Evolutionary conservation across 75 land plant genomes (phyloP), one percentile per base, ranked within the genome.

Genomic region (Sequoiadendron giganteum): DNA sequence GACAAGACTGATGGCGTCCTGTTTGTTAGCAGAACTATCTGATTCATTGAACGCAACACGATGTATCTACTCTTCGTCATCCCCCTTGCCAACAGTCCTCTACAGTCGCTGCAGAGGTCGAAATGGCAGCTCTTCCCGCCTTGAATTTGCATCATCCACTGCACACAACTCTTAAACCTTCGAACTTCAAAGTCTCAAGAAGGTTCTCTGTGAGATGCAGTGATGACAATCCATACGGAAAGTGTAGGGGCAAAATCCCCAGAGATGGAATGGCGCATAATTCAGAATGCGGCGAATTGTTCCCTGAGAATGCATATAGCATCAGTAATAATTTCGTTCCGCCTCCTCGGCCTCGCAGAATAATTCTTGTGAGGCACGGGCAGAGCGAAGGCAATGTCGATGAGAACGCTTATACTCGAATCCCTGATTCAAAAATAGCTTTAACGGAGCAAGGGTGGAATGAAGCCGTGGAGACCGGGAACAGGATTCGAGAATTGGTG

Each of bases 381-480:
- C 90, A 96, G 91, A 96, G 97, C 87, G 92, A 94, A 89, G 97
- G 97, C 0, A 96, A 96, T 86, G 93, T 96, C 9, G 97, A 96
- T 80, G 97, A 96, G 87, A 89, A 90, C 70, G 93, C 73, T 10
- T 96, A 96, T 89, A 95, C 97, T 14, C 80, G 91, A 40, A 92
- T 93, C 0, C 93, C 97, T 78, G 97, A 96, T 55, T 94, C 95
- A 30, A 90, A 92, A 87, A 94, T 96, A 42, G 89, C 88, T 34
- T 91, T 96, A 93, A 97, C 99, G 98, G 95, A 97, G 45, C 95
- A 95, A 86, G 99, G 97, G 90, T 86, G 97, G 45, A 82, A 90
- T 85, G 94, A 95, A 80, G 90, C 94, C 93, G 87, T 90, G 0
- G 85, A 84, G 43, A 72, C 95, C 1, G 99, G 93, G 94, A 95